phyloP scores from a whole-genome alignment of 2,329 filamentous ascomycete genomes.

The Colletotrichum sp. region DNA sequence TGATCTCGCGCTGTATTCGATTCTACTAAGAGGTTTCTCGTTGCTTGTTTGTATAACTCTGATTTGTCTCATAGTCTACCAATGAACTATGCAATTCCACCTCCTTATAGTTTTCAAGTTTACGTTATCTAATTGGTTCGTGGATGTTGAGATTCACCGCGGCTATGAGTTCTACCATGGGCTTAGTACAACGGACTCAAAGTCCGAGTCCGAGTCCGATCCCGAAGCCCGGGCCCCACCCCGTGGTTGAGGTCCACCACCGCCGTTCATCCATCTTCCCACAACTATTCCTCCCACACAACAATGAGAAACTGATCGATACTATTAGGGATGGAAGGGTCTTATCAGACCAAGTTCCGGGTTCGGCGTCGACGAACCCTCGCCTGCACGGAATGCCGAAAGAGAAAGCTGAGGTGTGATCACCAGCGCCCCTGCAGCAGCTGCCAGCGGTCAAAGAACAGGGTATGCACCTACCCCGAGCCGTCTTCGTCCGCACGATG shows the following conservation, averaged over 20 bases:
- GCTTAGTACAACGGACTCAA: neutral
- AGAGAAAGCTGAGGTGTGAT: constrained; percentile 66
- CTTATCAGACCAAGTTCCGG: neutral
- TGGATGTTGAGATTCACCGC: neutral
- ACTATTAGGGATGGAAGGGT: neutral
- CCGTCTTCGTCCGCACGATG: constrained; percentile 28
- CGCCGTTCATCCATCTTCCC: neutral
- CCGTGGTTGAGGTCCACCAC: neutral
- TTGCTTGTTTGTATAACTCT: neutral
- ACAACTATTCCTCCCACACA: neutral
- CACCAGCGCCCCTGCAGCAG: constrained; percentile 62
- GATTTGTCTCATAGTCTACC: neutral
- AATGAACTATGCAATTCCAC: neutral
- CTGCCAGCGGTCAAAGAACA: constrained; percentile 59
- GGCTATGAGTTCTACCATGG: neutral
- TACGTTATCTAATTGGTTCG: fast-evolving
- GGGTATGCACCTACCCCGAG: constrained; percentile 56
- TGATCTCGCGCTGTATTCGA: neutral
- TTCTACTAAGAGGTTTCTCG: neutral
- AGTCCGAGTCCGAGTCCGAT: neutral
- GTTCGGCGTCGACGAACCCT: constrained; percentile 40
- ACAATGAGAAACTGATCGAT: neutral
- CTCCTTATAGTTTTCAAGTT: neutral
- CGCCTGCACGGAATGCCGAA: constrained; percentile 62
- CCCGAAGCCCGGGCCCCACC: neutral